phyloP scores from a whole-genome alignment of 2,329 filamentous ascomycete species.

The Ceratocystis diversiconidia region DNA sequence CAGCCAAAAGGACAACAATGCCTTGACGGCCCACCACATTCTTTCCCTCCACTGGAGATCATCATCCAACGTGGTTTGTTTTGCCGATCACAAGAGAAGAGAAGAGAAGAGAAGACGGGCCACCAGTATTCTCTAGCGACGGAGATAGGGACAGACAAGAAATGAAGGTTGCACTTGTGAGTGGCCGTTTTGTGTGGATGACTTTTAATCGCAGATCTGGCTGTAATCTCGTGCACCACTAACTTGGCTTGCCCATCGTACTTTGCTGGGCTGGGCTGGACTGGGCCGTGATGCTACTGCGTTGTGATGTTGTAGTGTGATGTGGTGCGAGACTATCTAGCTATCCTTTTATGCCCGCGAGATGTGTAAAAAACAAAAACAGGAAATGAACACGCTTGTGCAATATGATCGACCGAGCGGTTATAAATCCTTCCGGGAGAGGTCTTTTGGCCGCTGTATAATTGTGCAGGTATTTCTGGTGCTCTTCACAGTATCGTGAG shows the following conservation, averaged over 20 bases:
- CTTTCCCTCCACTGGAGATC: not conserved
- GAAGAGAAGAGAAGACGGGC: not conserved
- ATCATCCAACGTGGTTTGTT: not conserved
- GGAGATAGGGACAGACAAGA: too few relatives aligned
- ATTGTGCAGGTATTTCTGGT: not conserved
- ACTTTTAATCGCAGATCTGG: too few relatives aligned
- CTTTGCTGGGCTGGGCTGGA: too few relatives aligned
- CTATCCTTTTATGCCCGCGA: not conserved
- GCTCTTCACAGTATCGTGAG: not conserved
- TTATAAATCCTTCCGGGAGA: not conserved
- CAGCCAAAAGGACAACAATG: not conserved
- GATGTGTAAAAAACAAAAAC: not conserved
- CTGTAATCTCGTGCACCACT: too few relatives aligned
- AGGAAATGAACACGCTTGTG: slow-evolving; percentile 1
- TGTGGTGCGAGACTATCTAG: not conserved
- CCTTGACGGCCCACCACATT: not conserved
- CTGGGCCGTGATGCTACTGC: too few relatives aligned
- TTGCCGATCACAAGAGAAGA: not conserved
- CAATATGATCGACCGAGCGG: not conserved
- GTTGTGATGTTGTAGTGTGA: too few relatives aligned
- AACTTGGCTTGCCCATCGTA: too few relatives aligned
- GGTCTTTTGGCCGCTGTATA: too few relatives aligned
- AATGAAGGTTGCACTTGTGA: too few relatives aligned
- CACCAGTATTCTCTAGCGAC: too few relatives aligned
- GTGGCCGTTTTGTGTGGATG: too few relatives aligned